A percentile compares a stretch with the other conserved stretches of the same genome.
Evolutionary conservation across 2,329 filamentous ascomycete genomes (phyloP).

Genomic region (Sporothrix euskadiensis): DNA sequence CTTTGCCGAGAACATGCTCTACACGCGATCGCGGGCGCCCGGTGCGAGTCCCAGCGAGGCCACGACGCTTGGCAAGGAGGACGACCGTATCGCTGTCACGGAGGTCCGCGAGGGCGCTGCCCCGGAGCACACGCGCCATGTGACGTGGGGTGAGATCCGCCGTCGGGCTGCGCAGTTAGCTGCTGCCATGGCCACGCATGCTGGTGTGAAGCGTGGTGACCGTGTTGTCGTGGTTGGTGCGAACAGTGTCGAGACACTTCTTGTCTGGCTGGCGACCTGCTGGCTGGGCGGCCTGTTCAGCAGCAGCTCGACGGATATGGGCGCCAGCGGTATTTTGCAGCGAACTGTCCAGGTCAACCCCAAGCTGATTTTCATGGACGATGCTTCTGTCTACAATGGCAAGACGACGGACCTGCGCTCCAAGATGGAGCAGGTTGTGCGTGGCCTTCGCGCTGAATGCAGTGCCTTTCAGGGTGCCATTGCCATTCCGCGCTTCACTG

Average conservation of each 20-base stretch:
- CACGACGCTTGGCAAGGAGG: constrained; percentile 65
- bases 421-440: constrained; percentile 69
- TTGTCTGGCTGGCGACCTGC: constrained; percentile 68
- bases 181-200: constrained; percentile 62
- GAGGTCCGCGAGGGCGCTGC: constrained; percentile 68
- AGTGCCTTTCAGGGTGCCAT: constrained; percentile 64
- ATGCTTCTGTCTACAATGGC: constrained; percentile 76
- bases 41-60: constrained; percentile 34
- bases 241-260: constrained; percentile 72
- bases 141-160: constrained; percentile 70
- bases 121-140: constrained; percentile 50
- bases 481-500: constrained; percentile 65
- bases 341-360: constrained; percentile 73
- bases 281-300: constrained; percentile 75
- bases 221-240: constrained; percentile 73
- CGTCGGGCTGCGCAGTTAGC: constrained; percentile 58
- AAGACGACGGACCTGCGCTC: constrained; percentile 68
- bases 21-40: constrained; percentile 45
- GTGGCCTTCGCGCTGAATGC: constrained; percentile 60
- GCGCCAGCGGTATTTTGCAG: constrained; percentile 73
- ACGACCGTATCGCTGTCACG: constrained; percentile 68
- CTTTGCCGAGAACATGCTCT: constrained; percentile 79
- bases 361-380: constrained; percentile 81
- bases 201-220: constrained; percentile 69
- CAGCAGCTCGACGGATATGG: constrained; percentile 80